Evolutionary conservation across 2,329 filamentous ascomycete genomes (phyloP).

Genomic region (Hypoxylon sp.): DNA sequence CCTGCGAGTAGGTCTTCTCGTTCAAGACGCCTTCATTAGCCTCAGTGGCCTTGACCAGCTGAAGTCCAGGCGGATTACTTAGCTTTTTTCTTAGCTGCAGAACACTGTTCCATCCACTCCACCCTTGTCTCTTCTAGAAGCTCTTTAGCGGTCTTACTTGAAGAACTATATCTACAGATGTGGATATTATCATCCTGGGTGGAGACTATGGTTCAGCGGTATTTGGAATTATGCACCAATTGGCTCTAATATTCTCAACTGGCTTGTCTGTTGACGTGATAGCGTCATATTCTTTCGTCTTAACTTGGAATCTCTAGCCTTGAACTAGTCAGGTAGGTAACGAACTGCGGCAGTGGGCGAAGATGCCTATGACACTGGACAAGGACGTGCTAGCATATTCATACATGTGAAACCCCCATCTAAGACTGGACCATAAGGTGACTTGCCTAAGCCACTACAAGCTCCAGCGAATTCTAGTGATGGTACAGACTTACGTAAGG

Average conservation of each 20-base stretch:
- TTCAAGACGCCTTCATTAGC: conserved; percentile 17
- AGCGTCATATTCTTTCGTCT: conserved; percentile 22
- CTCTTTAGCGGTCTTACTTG: conserved; percentile 4
- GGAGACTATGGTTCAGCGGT: not conserved
- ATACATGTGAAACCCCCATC: conserved; percentile 16
- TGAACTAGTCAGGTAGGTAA: conserved; percentile 20
- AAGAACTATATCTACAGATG: conserved; percentile 13
- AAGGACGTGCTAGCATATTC: conserved; percentile 11
- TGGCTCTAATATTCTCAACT: not conserved
- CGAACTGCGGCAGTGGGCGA: conserved; percentile 10
- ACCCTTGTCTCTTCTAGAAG: conserved; percentile 33
- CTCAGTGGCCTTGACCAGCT: conserved; percentile 17
- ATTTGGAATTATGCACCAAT: conserved; percentile 12
- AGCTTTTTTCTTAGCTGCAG: conserved; percentile 32
- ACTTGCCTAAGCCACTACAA: conserved; percentile 19
- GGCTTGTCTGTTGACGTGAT: conserved; percentile 1
- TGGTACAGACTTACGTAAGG: conserved; percentile 23
- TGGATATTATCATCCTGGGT: conserved; percentile 2
- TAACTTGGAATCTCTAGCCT: conserved; percentile 6
- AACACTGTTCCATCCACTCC: conserved; percentile 23
- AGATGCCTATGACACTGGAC: conserved; percentile 4
- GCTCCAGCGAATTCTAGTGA: not conserved
- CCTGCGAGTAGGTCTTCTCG: conserved; percentile 1
- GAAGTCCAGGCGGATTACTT: conserved; percentile 20
- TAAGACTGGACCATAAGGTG: conserved; percentile 5